These are phyloP conservation scores for Syzygium syzygioides DNA, from an alignment of 441 rosid genomes.

Conservation along the genomic window DNA sequence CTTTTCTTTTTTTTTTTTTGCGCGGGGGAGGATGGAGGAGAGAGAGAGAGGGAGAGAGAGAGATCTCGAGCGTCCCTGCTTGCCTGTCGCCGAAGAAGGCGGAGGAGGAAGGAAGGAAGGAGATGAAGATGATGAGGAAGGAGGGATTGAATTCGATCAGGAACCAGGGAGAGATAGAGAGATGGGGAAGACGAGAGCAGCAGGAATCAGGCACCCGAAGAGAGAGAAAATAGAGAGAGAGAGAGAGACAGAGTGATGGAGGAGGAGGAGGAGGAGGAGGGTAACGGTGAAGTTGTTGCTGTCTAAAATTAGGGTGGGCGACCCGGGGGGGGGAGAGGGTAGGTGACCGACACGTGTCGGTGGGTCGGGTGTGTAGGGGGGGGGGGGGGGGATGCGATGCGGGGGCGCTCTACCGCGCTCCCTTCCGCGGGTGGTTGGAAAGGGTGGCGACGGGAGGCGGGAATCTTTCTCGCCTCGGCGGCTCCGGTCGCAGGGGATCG, in stretches of 20 bases:
- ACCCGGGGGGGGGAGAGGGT: too few species aligned
- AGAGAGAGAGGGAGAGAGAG: too few species aligned
- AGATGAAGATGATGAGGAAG: background rate
- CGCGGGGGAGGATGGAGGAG: background rate
- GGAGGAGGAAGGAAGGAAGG: constrained; percentile 6
- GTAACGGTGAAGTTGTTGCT: background rate
- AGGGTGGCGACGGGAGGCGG: constrained; percentile 30
- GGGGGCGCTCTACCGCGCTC: too few species aligned
- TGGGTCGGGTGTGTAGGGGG: background rate
- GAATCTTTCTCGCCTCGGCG: constrained; percentile 1
- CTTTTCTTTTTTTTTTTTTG: background rate
- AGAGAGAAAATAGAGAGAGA: constrained; percentile 19
- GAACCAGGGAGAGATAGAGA: background rate
- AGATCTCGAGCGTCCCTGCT: background rate
- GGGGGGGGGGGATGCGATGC: too few species aligned
- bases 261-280: constrained; percentile 5
- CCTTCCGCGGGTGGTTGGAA: too few species aligned
- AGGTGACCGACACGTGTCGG: constrained; percentile 3
- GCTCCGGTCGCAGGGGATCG: background rate
- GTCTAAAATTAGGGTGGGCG: constrained; percentile 4
- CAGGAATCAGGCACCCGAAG: background rate
- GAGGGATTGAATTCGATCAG: background rate
- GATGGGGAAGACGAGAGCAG: background rate
- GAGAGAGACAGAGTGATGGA: constrained; percentile 8
- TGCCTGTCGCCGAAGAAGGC: constrained; percentile 2